A percentile compares a stretch with the other conserved stretches of the same genome.
These are phyloP conservation scores for Oxyria digyna DNA, from an alignment of 148 eudicot species.

Conservation along the genomic window DNA sequence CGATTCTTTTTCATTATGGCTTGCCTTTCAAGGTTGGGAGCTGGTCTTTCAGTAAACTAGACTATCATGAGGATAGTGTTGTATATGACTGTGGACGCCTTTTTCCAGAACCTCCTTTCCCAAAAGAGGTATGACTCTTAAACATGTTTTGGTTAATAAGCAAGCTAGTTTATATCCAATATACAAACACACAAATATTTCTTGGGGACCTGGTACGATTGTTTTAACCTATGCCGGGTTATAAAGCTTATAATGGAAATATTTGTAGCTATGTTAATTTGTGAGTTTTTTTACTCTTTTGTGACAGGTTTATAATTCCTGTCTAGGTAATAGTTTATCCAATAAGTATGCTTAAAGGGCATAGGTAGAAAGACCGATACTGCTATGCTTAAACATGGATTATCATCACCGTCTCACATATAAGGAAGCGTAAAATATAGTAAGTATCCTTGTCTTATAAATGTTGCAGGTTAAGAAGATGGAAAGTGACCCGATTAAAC, in stretches of 20 bases:
- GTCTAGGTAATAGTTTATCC: too few species aligned
- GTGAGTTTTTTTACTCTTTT: too few species aligned
- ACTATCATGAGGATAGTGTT: slow-evolving; percentile 65
- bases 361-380: too few species aligned
- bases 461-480: slow-evolving; percentile 51
- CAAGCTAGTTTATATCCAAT: background rate
- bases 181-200: too few species aligned
- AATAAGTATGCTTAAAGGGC: too few species aligned
- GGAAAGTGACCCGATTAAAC: slow-evolving; percentile 50
- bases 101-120: slow-evolving; percentile 96
- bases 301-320: too few species aligned
- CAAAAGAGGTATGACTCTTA: slow-evolving; percentile 61
- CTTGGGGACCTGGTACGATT: too few species aligned
- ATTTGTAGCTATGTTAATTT: too few species aligned
- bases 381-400: background rate
- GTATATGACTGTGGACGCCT: slow-evolving; percentile 93
- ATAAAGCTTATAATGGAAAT: too few species aligned
- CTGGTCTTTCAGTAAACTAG: slow-evolving; percentile 90
- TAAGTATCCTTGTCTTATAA: background rate
- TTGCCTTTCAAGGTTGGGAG: slow-evolving; percentile 80
- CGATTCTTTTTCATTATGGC: slow-evolving; percentile 89
- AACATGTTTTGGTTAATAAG: background rate
- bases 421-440: background rate
- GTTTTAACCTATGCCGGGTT: too few species aligned
- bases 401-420: background rate